Conservation (phyloP, 2,329 filamentous ascomycete genomes). For the Lachnellula arida region DNA sequence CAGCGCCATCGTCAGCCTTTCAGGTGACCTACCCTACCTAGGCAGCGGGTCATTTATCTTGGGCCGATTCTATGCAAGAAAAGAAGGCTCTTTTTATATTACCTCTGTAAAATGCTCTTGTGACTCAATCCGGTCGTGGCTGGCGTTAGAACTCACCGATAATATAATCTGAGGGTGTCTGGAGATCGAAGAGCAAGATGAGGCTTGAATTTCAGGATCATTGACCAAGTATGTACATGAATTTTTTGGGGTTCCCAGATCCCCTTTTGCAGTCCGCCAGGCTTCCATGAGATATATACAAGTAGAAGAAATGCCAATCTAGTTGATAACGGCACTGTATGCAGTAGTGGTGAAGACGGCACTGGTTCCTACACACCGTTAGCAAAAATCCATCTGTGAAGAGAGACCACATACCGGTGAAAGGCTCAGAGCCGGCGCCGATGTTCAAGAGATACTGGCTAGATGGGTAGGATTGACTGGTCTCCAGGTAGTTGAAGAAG, state of each 20-base stretch:
- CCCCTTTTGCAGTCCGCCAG: background rate
- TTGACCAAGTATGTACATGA: background rate
- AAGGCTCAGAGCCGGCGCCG: slow-evolving; percentile 52
- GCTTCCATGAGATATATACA: background rate
- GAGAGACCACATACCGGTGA: slow-evolving; percentile 36
- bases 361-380: slow-evolving; percentile 26
- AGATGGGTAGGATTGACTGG: slow-evolving; percentile 41
- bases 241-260: background rate
- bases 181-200: background rate
- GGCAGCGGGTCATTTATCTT: background rate
- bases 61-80: background rate
- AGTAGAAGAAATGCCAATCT: background rate
- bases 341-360: slow-evolving; percentile 40
- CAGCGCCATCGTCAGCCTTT: background rate
- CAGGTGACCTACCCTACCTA: background rate
- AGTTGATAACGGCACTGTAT: slow-evolving; percentile 24
- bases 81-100: background rate
- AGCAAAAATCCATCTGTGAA: background rate
- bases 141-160: background rate
- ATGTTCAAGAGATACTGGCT: slow-evolving; percentile 50
- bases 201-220: background rate
- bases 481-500: slow-evolving; percentile 52
- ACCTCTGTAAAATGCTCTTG: background rate
- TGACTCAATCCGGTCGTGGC: background rate
- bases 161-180: background rate